Conservation (phyloP, 305 asterid species). For the Fraxinus dipetala region DNA sequence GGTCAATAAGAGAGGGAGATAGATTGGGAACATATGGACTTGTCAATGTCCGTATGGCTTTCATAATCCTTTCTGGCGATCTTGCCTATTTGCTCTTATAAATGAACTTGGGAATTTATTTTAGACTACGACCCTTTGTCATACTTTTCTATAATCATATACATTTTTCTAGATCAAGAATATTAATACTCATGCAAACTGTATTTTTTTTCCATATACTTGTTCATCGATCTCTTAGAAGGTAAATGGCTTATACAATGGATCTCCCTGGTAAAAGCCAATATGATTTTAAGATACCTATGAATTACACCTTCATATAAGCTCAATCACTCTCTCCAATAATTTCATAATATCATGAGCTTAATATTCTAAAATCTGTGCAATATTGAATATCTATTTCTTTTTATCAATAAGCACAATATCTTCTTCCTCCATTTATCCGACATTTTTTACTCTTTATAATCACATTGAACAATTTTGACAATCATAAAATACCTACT, state of each 20-base stretch:
- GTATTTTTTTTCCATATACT: not conserved
- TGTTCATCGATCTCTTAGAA: not conserved
- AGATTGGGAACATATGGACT: not conserved
- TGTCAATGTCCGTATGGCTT: not conserved
- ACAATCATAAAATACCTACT: not conserved
- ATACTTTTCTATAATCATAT: too few species aligned
- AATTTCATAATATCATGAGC: not conserved
- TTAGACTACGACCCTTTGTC: too few species aligned
- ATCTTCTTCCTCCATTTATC: not conserved
- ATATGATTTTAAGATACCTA: not conserved
- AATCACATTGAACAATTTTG: not conserved
- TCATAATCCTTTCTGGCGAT: not conserved
- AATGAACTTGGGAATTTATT: too few species aligned
- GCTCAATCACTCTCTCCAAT: not conserved
- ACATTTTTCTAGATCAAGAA: not conserved
- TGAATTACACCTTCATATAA: not conserved
- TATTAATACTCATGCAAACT: not conserved
- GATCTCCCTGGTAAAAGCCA: not conserved
- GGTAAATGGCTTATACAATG: not conserved
- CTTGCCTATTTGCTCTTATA: too few species aligned
- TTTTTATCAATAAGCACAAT: not conserved
- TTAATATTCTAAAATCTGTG: not conserved
- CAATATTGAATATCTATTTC: not conserved
- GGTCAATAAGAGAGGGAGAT: not conserved
- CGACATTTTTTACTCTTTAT: not conserved